These are phyloP conservation scores for Austroboletus novae-zelandiae DNA, from an alignment of 1,284 basidiomycete genomes.

Conservation along the genomic window DNA sequence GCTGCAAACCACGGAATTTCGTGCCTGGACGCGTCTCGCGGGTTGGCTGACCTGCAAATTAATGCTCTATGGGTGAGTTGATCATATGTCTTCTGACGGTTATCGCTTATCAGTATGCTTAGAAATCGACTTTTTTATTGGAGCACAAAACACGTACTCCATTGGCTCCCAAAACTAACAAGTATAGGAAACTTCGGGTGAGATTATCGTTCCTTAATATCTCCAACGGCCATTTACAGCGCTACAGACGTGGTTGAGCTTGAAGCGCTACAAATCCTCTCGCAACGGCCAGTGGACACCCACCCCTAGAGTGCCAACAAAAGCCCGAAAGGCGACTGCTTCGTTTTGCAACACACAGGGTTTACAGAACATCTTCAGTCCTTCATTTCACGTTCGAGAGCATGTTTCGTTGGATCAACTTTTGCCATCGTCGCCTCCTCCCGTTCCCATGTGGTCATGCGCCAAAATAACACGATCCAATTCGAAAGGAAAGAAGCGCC, in stretches of 20 bases:
- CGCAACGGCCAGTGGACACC: not conserved
- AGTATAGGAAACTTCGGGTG: conserved; percentile 10
- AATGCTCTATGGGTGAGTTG: conserved; percentile 2
- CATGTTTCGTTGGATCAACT: not conserved
- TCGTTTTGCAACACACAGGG: conserved; percentile 1
- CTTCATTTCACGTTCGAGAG: conserved; percentile 2
- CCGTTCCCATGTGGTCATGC: conserved; percentile 16
- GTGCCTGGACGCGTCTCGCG: not conserved
- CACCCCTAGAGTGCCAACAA: not conserved
- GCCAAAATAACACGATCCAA: conserved; percentile 17
- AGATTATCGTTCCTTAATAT: not conserved
- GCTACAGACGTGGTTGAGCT: conserved; percentile 10
- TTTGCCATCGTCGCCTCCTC: not conserved
- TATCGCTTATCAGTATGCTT: not conserved
- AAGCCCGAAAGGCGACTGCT: not conserved
- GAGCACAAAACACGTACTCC: not conserved
- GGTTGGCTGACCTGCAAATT: not conserved
- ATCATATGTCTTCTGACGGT: not conserved
- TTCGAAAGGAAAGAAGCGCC: conserved; percentile 6
- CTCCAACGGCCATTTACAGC: not conserved
- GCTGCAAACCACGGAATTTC: not conserved
- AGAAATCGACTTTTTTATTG: conserved; percentile 8
- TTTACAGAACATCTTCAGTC: conserved; percentile 1
- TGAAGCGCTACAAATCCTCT: not conserved
- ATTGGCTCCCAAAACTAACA: conserved; percentile 1